Conservation (phyloP, 768 basidiomycete genomes). For the Lepiota subincarnata region DNA sequence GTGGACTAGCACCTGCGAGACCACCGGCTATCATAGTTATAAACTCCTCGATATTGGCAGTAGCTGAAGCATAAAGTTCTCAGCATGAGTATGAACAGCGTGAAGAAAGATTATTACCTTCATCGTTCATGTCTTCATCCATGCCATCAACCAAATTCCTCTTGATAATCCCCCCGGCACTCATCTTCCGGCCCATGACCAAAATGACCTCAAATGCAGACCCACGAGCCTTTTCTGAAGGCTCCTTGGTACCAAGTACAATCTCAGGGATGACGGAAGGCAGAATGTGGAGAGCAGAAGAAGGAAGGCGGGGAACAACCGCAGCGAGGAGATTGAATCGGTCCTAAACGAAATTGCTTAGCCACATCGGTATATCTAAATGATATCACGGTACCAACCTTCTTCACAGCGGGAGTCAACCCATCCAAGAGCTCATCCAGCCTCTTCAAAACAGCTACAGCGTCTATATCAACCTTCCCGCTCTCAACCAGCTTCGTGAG, state of each 20-base stretch:
- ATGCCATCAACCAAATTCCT: slow-evolving; percentile 76
- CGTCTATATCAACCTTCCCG: slow-evolving; percentile 50
- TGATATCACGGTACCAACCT: slow-evolving; percentile 37
- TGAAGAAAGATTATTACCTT: slow-evolving; percentile 30
- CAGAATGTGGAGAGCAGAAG: slow-evolving; percentile 75
- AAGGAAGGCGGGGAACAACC: slow-evolving; percentile 65
- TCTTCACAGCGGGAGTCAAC: slow-evolving; percentile 81
- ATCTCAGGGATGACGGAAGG: slow-evolving; percentile 91
- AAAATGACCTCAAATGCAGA: slow-evolving; percentile 90
- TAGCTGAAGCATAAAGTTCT: slow-evolving; percentile 30
- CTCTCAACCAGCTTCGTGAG: slow-evolving; percentile 70
- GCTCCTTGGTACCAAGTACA: slow-evolving; percentile 93
- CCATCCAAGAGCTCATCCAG: slow-evolving; percentile 63
- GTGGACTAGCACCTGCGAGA: slow-evolving; percentile 86
- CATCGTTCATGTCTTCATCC: slow-evolving; percentile 62
- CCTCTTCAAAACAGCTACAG: slow-evolving; percentile 55
- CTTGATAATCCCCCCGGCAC: slow-evolving; percentile 76
- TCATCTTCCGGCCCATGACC: slow-evolving; percentile 92
- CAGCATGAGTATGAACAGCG: not conserved
- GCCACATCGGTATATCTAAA: slow-evolving; percentile 6
- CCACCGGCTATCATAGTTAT: slow-evolving; percentile 97
- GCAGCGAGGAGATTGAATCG: slow-evolving; percentile 72
- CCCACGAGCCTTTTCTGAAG: slow-evolving; percentile 85
- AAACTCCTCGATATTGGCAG: slow-evolving; percentile 84
- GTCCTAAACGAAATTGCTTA: slow-evolving; percentile 47